Base-by-base conservation (phyloP, 75 land plant genomes). In the Selaginella moellendorffii region DNA sequence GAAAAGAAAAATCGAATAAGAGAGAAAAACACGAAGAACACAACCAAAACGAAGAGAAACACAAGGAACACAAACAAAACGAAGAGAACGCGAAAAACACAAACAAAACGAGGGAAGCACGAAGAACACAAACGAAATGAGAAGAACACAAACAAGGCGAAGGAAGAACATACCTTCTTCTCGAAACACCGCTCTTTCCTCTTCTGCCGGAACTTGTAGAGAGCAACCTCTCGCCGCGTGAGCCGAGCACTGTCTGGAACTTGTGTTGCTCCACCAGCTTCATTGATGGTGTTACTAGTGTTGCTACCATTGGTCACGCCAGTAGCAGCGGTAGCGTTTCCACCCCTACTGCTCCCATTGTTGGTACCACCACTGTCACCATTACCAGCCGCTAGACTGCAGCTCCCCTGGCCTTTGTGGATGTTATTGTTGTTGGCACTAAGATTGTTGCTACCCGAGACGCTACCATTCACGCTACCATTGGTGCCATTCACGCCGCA, bases 121-220 rank as follows among this genome's bases (percentile, higher is more conserved):
- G n/a, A n/a, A n/a, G n/a, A n/a, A n/a, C n/a, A n/a, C n/a, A n/a
- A n/a, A n/a, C n/a, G n/a, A n/a, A n/a, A n/a, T n/a, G n/a, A n/a
- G n/a, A n/a, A n/a, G n/a, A n/a, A n/a, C n/a, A n/a, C 2, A 65
- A 14, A 28, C 24, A n/a, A 54, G 63, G 2, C 2, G 20, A 68
- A 27, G 8, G 29, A 52, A 10, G 14, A 26, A 27, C 22, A 18
- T 77, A 90, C 97, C 97, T 87, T 90, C 75, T 84, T 90, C 62
- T 78, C 82, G 62, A 87, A 84, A 71, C 85, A 87, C 30, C 88
- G 75, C 59, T 87, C 93, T 69, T 87, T 90, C 36, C 86, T 66
- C 64, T 90, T 87, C 79, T 79, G 85, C 27, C 88, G 73, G 61
- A 84, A 90, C 56, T 90, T 90, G 67, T 63, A 82, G 61, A 90